Base-by-base conservation (phyloP, 2,329 filamentous ascomycete species). In the Aspergillus arachidicola region DNA sequence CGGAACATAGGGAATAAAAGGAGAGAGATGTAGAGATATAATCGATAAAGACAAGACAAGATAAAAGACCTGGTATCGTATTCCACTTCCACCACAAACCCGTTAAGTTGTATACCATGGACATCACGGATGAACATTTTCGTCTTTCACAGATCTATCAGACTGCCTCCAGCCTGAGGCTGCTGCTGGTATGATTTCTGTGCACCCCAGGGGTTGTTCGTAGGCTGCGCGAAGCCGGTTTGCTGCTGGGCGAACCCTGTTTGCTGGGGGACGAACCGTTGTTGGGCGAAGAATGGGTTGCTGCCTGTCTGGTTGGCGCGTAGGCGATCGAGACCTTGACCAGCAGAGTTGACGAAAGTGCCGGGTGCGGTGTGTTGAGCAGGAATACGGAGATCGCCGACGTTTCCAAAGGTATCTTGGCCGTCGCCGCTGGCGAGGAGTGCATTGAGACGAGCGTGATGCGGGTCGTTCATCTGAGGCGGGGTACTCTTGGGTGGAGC, bases 371-470 rank as follows among this genome's bases (percentile, higher is more conserved):
- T 99, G 78, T 99, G 95, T 76, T 99, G 95, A 2, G 95, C 89
- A 1, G 95, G 95, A 67, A 99, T 96, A 78, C 95, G 93, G 54
- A 97, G 85, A 68, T 98, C 92, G 69, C 95, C 95, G n/a, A 92
- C 92, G 77, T 99, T 99, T 68, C 95, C 95, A 76, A 96, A 99
- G 0, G 95, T 99, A 75, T 99, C 95, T 83, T 96, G 91, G 28
- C 95, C 95, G 62, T 99, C 95, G 68, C 95, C 94, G 28, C 86
- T 88, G 3, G 93, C 87, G 51, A 99, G 87, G 38, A 99, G 87
- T 1, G 91, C 87, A 75, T 98, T 98, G 69, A 99, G 90, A 73
- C 87, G 91, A 26, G 90, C 88, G 62, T 86, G 81, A 66, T 89
- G 86, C 14, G 87, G 86, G 68, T 90, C 85, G 48, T 73, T 72